Evolutionary conservation across 2,329 filamentous ascomycete genomes (phyloP), one percentile per base, ranked within the genome.

Genomic region (Sordariomycetes sp.): DNA sequence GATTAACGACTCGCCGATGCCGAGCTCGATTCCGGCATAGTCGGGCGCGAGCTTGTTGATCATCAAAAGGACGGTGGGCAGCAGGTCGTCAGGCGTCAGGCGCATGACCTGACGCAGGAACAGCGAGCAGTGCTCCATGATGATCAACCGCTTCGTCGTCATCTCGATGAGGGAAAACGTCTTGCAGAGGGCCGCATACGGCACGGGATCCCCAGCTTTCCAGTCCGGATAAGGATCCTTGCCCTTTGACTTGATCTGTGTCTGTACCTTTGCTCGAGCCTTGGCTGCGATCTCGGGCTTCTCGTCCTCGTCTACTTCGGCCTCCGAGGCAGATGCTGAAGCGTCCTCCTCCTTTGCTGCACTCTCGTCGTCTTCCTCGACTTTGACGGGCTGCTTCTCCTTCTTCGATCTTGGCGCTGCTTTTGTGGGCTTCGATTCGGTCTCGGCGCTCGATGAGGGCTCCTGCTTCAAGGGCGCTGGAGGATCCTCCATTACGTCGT

Each of bases 21-120:
- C 92, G 20, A 98, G 71, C 59, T 98, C 92, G 42, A 98, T 88
- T 15, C 92, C 92, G 28, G 88, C 82, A 55, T 95, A 98, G 51
- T 98, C 92, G 4, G 92, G 90, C 3, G 92, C 92, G 18, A 98
- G 75, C 57, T 96, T 96, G 62, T 95, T 95, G 57, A 94, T 85
- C 92, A 98, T 96, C 20, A 98, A 75, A 42, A 94, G 70, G 17
- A 96, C 80, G 0, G 86, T 94, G 0, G 88, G 79, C 3, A 95
- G 70, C 15, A 98, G 70, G 53, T 98, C 92, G 12, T 79, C 70
- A 0, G 92, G 92, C 0, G 87, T 95, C 23, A 98, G 67, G 14
- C 90, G 77, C 46, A 96, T 70, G n/a, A 98, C 90, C 59, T 98
- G 92, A 21, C 86, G 82, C 32, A 98, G 70, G 53, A 98, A 96